Base-by-base conservation (phyloP, 2,329 filamentous ascomycete genomes). In the Alternaria arbusti region DNA sequence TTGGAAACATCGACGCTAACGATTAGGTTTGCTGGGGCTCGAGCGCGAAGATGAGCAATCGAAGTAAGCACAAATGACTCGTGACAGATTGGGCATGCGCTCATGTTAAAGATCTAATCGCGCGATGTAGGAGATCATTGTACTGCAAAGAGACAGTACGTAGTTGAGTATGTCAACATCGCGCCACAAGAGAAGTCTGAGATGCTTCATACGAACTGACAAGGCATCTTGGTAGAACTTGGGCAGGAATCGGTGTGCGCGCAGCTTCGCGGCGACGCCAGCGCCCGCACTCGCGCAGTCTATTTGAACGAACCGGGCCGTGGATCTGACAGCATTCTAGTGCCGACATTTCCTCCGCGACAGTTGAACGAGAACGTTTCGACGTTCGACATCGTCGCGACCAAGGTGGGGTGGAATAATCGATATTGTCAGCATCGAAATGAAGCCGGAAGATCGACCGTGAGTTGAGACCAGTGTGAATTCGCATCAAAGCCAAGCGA, bases 341-440 rank as follows among this genome's bases (percentile, higher is more conserved):
- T 36, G 50, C 26, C 59, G 54, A 26, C 11, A 23, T n/a, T 47
- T 30, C 43, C 13, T 26, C 25, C 23, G 23, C 44, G 28, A 25
- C 43, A 23, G 22, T 26, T 20, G 23, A 4, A 45, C 26, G 23
- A 22, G 30, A 12, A 22, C 26, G 13, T 13, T n/a, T 12, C 13
- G 6, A 40, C 12, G 28, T 36, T 51, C 10, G 17, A 9, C 20
- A 22, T n/a, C 49, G 49, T 23, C 32, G 28, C 28, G 15, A 15
- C 10, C 15, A 23, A 51, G 20, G 49, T 13, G 12, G 30, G 47
- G 32, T 51, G 49, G 28, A 51, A 51, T 13, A n/a, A 9, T 32
- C 49, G 49, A 20, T n/a, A 25, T 23, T 23, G 57, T 59, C 52
- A 56, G 51, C 61, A 54, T 59, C 55, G 60, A 63, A 58, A 63